These are phyloP conservation scores for Cystobasidiaceae sp. DNA, from an alignment of 1,284 basidiomycete species.

Conservation along the genomic window DNA sequence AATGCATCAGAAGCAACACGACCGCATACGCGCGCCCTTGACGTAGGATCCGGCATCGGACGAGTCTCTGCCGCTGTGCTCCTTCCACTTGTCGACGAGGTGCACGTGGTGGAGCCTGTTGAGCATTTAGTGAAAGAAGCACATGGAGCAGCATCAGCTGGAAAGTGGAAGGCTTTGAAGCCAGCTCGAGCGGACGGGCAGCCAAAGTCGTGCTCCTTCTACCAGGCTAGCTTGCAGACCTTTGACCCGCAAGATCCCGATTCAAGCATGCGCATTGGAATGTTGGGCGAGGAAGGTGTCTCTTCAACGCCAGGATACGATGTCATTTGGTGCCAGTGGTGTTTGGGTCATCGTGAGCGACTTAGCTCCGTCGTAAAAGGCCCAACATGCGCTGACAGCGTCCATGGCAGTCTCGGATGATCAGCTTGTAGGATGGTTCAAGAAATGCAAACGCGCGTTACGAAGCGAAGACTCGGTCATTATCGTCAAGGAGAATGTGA, in stretches of 20 bases:
- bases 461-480: constrained; percentile 55
- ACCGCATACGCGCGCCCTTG: constrained; percentile 64
- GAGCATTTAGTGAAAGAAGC: constrained; percentile 60
- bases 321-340: constrained; percentile 93
- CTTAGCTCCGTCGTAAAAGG: neutral
- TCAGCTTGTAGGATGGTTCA: constrained; percentile 71
- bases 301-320: constrained; percentile 55
- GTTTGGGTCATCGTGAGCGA: constrained; percentile 56
- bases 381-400: neutral
- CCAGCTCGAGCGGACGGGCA: constrained; percentile 35
- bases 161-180: constrained; percentile 59
- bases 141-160: constrained; percentile 49
- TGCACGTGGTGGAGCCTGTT: constrained; percentile 82
- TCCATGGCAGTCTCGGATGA: constrained; percentile 55
- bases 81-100: constrained; percentile 73
- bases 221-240: constrained; percentile 68
- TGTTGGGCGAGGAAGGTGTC: neutral
- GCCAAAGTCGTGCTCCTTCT: constrained; percentile 69
- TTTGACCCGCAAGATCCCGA: constrained; percentile 59
- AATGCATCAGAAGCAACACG: neutral
- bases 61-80: constrained; percentile 80
- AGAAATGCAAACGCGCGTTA: constrained; percentile 57
- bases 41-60: constrained; percentile 82
- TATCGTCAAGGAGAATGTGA: constrained; percentile 87
- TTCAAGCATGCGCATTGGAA: neutral